phyloP scores from a whole-genome alignment of 148 eudicot genomes.

The Arbutus unedo region DNA sequence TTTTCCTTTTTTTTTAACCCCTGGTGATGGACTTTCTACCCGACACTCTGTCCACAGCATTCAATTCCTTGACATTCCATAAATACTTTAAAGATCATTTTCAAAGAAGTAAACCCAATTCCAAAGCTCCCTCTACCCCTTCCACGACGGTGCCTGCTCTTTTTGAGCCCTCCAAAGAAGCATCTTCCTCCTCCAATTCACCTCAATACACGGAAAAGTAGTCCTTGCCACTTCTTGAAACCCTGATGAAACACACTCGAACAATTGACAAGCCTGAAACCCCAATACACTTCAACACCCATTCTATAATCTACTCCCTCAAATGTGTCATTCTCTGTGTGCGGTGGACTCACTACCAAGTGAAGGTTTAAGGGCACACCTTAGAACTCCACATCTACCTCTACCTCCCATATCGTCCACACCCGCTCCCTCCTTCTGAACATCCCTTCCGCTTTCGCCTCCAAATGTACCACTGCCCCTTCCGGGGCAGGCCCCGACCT shows the following conservation, averaged over 20 bases:
- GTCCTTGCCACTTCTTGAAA: background rate
- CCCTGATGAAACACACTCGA: background rate
- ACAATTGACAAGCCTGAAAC: background rate
- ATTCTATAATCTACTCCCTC: background rate
- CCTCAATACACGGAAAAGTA: background rate
- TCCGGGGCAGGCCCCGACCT: background rate
- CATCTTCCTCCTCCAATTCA: background rate
- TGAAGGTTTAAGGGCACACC: background rate
- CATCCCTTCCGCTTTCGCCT: no score
- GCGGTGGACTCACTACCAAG: background rate
- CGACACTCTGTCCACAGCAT: background rate
- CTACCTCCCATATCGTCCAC: background rate
- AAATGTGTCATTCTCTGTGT: background rate
- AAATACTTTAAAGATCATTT: background rate
- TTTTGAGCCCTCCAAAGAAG: background rate
- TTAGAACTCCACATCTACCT: background rate
- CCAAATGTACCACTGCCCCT: background rate
- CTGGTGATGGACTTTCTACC: background rate
- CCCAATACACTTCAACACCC: background rate
- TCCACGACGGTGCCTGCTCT: background rate
- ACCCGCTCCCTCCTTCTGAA: background rate
- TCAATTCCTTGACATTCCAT: constrained; percentile 1
- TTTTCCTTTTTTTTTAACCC: background rate
- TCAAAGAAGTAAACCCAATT: background rate
- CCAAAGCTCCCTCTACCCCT: background rate